phyloP scores from a whole-genome alignment of 495 filamentous ascomycete genomes.

The Tuber aestivum region DNA sequence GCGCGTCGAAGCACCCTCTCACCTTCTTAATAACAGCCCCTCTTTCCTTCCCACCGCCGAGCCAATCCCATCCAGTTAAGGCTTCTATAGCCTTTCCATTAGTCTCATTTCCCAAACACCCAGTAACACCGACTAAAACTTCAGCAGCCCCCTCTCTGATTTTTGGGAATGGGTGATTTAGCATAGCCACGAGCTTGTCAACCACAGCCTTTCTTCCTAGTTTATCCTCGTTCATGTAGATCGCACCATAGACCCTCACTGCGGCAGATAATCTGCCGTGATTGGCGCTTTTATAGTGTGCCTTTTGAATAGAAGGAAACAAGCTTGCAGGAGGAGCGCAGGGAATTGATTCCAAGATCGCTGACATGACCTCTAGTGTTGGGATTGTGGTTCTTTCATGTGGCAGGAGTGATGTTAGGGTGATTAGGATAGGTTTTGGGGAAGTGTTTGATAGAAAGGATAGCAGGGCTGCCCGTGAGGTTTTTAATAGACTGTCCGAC shows the following conservation, averaged over 20 bases:
- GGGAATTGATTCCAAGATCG: conserved; percentile 58
- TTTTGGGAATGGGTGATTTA: conserved; percentile 61
- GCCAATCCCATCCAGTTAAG: not conserved
- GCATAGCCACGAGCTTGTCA: conserved; percentile 54
- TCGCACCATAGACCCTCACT: conserved; percentile 65
- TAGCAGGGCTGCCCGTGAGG: conserved; percentile 64
- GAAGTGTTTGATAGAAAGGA: conserved; percentile 42
- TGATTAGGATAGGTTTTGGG: conserved; percentile 41
- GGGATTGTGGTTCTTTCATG: conserved; percentile 70
- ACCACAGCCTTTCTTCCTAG: conserved; percentile 45
- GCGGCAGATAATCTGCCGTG: conserved; percentile 72
- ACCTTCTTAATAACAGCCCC: not conserved
- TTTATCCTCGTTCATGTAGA: conserved; percentile 44
- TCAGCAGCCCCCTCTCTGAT: conserved; percentile 50
- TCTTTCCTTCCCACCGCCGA: not conserved
- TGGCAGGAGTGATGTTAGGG: conserved; percentile 14
- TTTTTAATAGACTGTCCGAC: conserved; percentile 71
- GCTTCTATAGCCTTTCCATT: not conserved
- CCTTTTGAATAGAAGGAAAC: conserved; percentile 64
- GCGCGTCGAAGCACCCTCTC: not conserved
- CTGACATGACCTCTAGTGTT: conserved; percentile 65
- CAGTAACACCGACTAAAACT: conserved; percentile 43
- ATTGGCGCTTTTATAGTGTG: conserved; percentile 74
- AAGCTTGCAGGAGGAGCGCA: conserved; percentile 42
- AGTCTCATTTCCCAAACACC: conserved; percentile 29